Conservation (phyloP, 2,329 filamentous ascomycete species). For the Aspergillus fructus region DNA sequence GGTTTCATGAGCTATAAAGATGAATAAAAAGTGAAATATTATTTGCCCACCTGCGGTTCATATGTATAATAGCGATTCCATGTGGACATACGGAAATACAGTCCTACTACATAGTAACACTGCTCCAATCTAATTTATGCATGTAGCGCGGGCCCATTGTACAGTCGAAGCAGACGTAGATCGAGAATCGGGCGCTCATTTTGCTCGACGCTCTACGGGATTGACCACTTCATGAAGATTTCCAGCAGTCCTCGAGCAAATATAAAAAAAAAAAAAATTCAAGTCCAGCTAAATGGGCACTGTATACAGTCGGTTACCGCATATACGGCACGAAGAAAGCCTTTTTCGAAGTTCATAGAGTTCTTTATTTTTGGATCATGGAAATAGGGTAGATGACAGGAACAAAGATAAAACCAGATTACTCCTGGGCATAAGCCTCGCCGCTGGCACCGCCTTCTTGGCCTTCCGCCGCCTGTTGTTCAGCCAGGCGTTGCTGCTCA, state of each 20-base stretch:
- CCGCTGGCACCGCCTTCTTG: conserved; percentile 46
- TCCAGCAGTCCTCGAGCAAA: background rate
- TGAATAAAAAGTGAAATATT: conserved; percentile 5
- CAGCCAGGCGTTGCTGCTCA: conserved; percentile 57
- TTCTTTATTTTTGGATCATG: conserved; percentile 39
- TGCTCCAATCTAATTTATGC: background rate
- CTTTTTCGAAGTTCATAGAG: conserved; percentile 29
- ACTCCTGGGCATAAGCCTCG: conserved; percentile 49
- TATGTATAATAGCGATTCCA: background rate
- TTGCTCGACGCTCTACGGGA: background rate
- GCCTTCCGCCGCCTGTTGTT: conserved; percentile 55
- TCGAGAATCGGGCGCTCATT: background rate
- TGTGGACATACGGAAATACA: too few relatives aligned
- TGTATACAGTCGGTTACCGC: background rate
- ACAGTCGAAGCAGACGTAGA: background rate
- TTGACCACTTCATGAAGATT: background rate
- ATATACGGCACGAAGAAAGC: background rate
- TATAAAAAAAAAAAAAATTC: background rate
- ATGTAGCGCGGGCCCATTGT: background rate
- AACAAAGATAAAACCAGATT: conserved; percentile 35
- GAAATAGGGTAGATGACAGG: conserved; percentile 35
- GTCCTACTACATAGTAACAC: too few relatives aligned
- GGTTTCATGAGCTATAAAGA: background rate
- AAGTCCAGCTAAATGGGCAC: background rate
- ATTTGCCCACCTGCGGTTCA: background rate